Percentiles rank a stretch among this genome's conserved stretches.
Conservation (phyloP, 148 eudicot genomes). For the Heliosperma pusillum region DNA sequence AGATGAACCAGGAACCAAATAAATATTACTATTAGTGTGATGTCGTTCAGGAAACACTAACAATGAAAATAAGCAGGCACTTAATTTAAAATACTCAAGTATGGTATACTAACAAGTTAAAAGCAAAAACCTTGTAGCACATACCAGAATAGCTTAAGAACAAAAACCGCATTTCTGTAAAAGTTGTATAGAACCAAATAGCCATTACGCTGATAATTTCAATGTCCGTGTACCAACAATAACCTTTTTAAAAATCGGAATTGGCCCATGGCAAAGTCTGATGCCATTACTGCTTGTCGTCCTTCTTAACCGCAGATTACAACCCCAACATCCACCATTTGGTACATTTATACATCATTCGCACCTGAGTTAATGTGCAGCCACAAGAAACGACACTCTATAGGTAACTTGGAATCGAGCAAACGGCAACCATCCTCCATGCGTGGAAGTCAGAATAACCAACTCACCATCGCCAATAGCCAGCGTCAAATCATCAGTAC, state of each 20-base stretch:
- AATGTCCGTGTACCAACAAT: slow-evolving; percentile 92
- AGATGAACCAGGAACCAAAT: too few species aligned
- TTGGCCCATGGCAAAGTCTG: slow-evolving; percentile 98
- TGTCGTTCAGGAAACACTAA: too few species aligned
- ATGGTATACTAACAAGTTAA: not conserved
- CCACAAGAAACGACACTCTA: not conserved
- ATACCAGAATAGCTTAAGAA: slow-evolving; percentile 90
- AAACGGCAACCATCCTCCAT: too few species aligned
- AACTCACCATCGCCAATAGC: slow-evolving; percentile 98
- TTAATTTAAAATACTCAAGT: not conserved
- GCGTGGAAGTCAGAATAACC: too few species aligned
- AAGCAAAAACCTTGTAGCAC: slow-evolving; percentile 23
- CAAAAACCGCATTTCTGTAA: slow-evolving; percentile 95
- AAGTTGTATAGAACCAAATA: slow-evolving; percentile 88
- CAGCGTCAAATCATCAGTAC: too few species aligned
- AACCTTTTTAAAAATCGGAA: slow-evolving; percentile 75
- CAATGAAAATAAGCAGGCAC: too few species aligned
- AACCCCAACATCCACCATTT: slow-evolving; percentile 99
- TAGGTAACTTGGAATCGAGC: slow-evolving; percentile 1
- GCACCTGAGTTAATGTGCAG: slow-evolving; percentile 48
- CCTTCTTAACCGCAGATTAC: slow-evolving; percentile 98
- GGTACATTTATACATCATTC: slow-evolving; percentile 98
- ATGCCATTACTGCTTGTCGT: slow-evolving; percentile 98
- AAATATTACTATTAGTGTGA: too few species aligned
- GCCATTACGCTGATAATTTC: slow-evolving; percentile 87